Percentiles rank a stretch among this genome's conserved stretches.
Evolutionary conservation across 2,329 filamentous ascomycete genomes (phyloP).

Genomic region (Coniella lustricola): DNA sequence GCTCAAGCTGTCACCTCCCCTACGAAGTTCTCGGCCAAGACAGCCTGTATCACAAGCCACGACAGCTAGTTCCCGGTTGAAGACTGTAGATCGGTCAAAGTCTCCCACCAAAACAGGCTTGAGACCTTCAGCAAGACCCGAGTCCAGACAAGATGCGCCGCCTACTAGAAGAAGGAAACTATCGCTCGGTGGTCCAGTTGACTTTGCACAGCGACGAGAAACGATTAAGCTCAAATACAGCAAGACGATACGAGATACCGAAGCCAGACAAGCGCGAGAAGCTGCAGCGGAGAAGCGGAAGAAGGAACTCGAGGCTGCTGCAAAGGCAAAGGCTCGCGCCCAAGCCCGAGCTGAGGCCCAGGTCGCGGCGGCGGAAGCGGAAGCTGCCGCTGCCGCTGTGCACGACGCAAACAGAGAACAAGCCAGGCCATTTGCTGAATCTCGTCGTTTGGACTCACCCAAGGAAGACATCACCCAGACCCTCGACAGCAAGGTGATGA

Average conservation of each 20-base stretch:
- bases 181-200: constrained; percentile 61
- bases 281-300: constrained; percentile 47
- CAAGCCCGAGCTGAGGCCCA: constrained; percentile 27
- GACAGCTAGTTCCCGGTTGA: constrained; percentile 63
- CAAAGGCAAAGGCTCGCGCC: constrained; percentile 34
- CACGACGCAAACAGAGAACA: constrained; percentile 7
- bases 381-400: constrained; percentile 9
- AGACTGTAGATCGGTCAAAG: constrained; percentile 49
- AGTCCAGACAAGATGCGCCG: constrained; percentile 30
- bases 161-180: constrained; percentile 43
- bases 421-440: neutral
- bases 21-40: constrained; percentile 76
- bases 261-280: constrained; percentile 50
- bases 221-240: constrained; percentile 80
- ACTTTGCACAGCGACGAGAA: constrained; percentile 76
- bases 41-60: constrained; percentile 70
- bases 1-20: constrained; percentile 70
- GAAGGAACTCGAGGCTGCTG: constrained; percentile 42
- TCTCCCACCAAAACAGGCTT: constrained; percentile 33
- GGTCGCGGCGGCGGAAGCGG: constrained; percentile 20
- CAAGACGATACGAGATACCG: constrained; percentile 70
- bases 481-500: constrained; percentile 13
- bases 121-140: constrained; percentile 22
- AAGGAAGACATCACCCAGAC: constrained; percentile 2
- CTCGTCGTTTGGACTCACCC: constrained; percentile 1